Base-by-base conservation (phyloP, 257 asterid genomes). In the Verbascum thapsus region DNA sequence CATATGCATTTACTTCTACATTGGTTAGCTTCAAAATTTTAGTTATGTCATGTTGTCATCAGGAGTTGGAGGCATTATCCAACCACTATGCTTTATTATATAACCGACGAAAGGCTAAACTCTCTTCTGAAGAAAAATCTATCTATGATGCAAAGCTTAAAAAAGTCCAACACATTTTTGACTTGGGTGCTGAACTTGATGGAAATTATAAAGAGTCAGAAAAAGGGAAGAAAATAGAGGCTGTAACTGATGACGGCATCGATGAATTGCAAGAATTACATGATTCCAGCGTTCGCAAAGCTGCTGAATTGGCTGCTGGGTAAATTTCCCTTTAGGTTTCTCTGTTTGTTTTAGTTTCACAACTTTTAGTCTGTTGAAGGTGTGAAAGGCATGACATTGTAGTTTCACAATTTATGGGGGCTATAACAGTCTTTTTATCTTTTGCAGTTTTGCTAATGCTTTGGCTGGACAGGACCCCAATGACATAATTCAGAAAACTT, bases 291-390 rank as follows among this genome's bases (percentile, higher is more conserved):
- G 82, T 88, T 58, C 87, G 80, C 58, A 94, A 90, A 76, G 99
- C 99, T 70, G 99, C 99, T 66, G 96, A 92, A 74, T 76, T 92
- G 79, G 97, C 97, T 59, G 94, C 96, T 30, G 96, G 99, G 96
- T 94, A 87, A 65, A 57, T 40, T 66, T 62, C 9, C 65, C 63
- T 72, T 19, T 34, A 38, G 40, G 60, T 16, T 57, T 53, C 56
- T 63, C 18, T 54, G 30, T 58, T 60, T 57, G 8, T 30, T 30
- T 52, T 58, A 23, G 52, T 35, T 35, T 60, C 8, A 32, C 43
- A 32, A 42, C 30, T 53, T 30, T 48, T n/a, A 8, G 12, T 38
- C 38, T 17, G 23, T 63, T 53, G 35, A 49, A 40, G 69, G 19
- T 53, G 61, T 39, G 3, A 32, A 48, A 50, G 32, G 45, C 50